These are phyloP conservation scores for Exophiala lecanii-corni DNA, from an alignment of 2,329 filamentous ascomycete genomes.

Conservation along the genomic window DNA sequence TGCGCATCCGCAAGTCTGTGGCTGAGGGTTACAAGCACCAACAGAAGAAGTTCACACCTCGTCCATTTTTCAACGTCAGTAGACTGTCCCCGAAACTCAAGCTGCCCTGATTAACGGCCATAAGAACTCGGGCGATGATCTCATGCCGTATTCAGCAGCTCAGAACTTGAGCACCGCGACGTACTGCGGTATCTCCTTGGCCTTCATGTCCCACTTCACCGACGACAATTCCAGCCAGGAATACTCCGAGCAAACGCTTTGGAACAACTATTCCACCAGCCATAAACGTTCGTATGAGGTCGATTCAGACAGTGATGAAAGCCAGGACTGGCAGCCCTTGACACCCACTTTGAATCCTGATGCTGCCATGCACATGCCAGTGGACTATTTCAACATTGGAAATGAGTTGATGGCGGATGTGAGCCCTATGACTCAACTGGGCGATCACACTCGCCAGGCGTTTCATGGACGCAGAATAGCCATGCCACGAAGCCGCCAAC, in stretches of 20 bases:
- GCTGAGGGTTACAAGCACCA: conserved; percentile 79
- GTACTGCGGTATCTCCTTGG: conserved; percentile 22
- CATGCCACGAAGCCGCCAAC: conserved; percentile 21
- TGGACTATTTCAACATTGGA: conserved; percentile 26
- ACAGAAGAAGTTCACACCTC: conserved; percentile 27
- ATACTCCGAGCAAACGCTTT: conserved; percentile 35
- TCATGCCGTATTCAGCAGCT: conserved; percentile 43
- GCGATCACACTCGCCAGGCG: conserved; percentile 9
- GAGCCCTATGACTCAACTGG: conserved; percentile 18
- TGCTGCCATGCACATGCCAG: conserved; percentile 18
- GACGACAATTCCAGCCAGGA: conserved; percentile 36
- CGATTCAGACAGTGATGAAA: conserved; percentile 36
- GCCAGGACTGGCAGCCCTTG: conserved; percentile 24
- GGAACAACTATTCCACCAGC: conserved; percentile 34
- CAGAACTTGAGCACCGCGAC: conserved; percentile 47
- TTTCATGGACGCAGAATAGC: conserved; percentile 21
- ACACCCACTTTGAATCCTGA: conserved; percentile 23
- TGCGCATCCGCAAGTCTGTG: conserved; percentile 89
- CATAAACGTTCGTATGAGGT: conserved; percentile 41
- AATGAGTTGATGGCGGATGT: conserved; percentile 24
- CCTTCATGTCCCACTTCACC: conserved; percentile 33
- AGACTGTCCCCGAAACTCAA: conserved; percentile 25
- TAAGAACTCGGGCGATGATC: conserved; percentile 6
- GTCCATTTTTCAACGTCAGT: conserved; percentile 23
- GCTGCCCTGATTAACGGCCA: conserved; percentile 18